Percentiles rank a stretch among this genome's conserved stretches.
These are phyloP conservation scores for Hyphodiscus sp. DNA, from an alignment of 2,329 filamentous ascomycete species.

Conservation along the genomic window DNA sequence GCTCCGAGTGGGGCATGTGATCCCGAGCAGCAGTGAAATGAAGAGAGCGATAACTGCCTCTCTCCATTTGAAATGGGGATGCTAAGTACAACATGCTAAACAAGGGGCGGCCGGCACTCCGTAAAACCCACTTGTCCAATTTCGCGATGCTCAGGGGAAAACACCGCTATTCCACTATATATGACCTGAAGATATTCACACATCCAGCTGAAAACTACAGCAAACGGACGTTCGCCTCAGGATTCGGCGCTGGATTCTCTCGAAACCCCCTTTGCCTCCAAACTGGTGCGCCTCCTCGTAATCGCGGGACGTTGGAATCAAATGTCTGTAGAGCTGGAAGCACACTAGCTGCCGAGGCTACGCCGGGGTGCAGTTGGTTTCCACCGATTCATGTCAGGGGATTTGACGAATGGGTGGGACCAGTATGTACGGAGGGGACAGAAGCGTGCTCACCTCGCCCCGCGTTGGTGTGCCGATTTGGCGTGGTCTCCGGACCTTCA, in stretches of 20 bases:
- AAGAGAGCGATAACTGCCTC: neutral
- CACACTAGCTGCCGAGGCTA: neutral
- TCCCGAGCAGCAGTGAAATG: slow-evolving; percentile 6
- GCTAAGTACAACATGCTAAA: neutral
- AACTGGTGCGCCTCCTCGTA: neutral
- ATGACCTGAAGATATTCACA: no score
- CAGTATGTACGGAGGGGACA: no score
- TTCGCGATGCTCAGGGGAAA: no score
- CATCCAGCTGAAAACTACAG: no score
- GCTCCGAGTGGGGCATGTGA: slow-evolving; percentile 17
- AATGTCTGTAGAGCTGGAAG: slow-evolving; percentile 4
- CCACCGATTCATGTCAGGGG: neutral
- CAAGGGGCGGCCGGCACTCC: neutral
- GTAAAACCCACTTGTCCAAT: neutral
- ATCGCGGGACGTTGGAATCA: slow-evolving; percentile 7
- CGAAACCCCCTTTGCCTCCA: neutral
- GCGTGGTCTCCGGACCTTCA: neutral
- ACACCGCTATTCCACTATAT: no score
- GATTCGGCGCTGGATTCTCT: neutral
- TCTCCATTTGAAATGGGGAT: neutral
- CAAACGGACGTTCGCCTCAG: no score
- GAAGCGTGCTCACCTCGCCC: neutral
- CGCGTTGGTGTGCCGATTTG: neutral
- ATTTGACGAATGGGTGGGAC: neutral
- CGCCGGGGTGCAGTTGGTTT: neutral